Base-by-base conservation (phyloP, 257 asterid species). In the Anisodus acutangulus region DNA sequence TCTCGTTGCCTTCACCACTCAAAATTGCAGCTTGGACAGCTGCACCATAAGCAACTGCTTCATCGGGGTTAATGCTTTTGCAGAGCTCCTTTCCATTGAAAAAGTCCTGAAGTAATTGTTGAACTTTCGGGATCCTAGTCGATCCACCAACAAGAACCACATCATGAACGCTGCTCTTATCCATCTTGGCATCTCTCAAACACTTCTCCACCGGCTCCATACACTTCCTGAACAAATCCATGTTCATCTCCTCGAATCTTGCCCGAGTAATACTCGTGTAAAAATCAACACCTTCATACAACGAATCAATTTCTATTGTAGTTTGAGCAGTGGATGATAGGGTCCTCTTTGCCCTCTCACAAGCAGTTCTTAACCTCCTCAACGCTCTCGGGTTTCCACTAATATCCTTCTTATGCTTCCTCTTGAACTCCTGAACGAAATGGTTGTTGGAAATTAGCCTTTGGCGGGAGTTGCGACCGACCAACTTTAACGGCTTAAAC, bases 11-110 rank as follows among this genome's bases (percentile, higher is more conserved):
- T 87, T 90, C 95, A 49, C 94, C 95, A 10, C 93, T 90, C 86
- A 92, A 59, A 47, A 92, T 91, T n/a, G 96, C 96, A 58, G 93
- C 94, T 66, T 90, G 94, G 16, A 91, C 94, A 0, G 93, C 93
- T 1, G 97, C 97, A 82, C 97, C 95, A 47, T 91, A 93, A 1
- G 94, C 94, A 51, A 93, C 95, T 17, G 94, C 97, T 87, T 93
- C 95, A 15, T 93, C 95, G 0, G 95, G 97, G 86, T 93, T 93
- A 66, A 92, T 92, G 37, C 94, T 92, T 90, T 92, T 92, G 85
- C 92, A 92, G 1, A 92, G 93, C 81, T 92, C 93, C 78, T 92
- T 92, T 0, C 96, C 93, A 5, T 92, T 92, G 84, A 92, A 92
- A 79, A 92, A 88, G 45, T 92, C 95, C 15, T 91, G 94, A 79